These are phyloP conservation scores for Tolypocladium tropicale DNA, from an alignment of 2,329 filamentous ascomycete species.

Conservation along the genomic window DNA sequence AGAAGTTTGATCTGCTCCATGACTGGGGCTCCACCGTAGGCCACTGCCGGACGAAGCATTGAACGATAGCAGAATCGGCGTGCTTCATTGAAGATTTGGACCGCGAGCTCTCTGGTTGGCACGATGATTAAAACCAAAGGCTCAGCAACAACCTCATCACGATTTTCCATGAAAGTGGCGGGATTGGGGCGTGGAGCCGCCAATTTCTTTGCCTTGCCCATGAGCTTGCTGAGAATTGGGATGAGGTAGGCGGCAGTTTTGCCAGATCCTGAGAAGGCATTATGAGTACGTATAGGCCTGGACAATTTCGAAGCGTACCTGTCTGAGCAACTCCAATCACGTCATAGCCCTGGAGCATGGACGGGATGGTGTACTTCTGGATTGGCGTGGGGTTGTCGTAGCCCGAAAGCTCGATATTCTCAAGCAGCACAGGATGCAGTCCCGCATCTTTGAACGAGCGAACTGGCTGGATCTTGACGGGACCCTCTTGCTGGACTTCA, in stretches of 20 bases:
- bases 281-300: background rate
- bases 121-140: constrained; percentile 78
- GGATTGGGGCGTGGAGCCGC: constrained; percentile 66
- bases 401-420: constrained; percentile 64
- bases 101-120: constrained; percentile 81
- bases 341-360: constrained; percentile 67
- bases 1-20: constrained; percentile 62
- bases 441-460: constrained; percentile 63
- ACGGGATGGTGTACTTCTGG: constrained; percentile 74
- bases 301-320: constrained; percentile 31
- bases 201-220: constrained; percentile 91
- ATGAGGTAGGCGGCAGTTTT: constrained; percentile 93
- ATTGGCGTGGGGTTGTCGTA: constrained; percentile 75
- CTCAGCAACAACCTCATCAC: constrained; percentile 57
- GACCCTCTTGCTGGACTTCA: constrained; percentile 46
- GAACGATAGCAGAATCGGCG: constrained; percentile 89
- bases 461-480: constrained; percentile 38
- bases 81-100: constrained; percentile 92
- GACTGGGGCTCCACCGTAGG: constrained; percentile 76
- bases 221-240: constrained; percentile 79
- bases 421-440: constrained; percentile 71
- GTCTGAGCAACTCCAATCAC: constrained; percentile 88
- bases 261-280: constrained; percentile 61
- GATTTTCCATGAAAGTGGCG: constrained; percentile 37
- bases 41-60: constrained; percentile 84